Conservation (phyloP, 768 basidiomycete species). For the Boletus vinaceobasis region DNA sequence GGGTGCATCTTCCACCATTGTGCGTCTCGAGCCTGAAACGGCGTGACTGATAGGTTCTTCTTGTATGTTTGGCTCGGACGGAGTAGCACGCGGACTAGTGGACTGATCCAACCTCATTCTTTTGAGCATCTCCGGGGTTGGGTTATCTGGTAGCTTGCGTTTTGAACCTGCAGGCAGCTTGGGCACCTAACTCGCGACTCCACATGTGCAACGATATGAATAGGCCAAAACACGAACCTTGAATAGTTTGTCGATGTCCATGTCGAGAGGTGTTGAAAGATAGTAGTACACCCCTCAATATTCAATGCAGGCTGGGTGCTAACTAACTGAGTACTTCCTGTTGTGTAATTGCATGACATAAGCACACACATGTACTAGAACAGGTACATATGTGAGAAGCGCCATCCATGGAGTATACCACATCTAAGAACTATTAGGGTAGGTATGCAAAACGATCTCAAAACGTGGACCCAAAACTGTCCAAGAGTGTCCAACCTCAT, state of each 20-base stretch:
- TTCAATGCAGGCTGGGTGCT: no score
- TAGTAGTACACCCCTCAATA: background rate
- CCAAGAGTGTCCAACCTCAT: conserved; percentile 4
- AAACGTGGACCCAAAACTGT: background rate
- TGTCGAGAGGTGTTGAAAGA: conserved; percentile 12
- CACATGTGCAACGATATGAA: background rate
- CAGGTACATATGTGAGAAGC: no score
- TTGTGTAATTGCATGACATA: conserved; percentile 10
- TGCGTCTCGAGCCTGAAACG: conserved; percentile 35
- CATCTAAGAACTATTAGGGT: conserved; percentile 1
- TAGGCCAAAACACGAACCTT: conserved; percentile 32
- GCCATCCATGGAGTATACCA: no score
- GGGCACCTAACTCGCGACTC: conserved; percentile 46
- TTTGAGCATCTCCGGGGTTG: conserved; percentile 79
- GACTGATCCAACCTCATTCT: conserved; percentile 60
- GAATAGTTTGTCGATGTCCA: conserved; percentile 52
- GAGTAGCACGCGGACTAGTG: background rate
- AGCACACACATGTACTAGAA: background rate
- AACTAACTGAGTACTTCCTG: no score
- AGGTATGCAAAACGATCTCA: background rate
- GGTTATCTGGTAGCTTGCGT: conserved; percentile 72
- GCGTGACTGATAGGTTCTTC: conserved; percentile 6
- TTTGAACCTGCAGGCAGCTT: conserved; percentile 66
- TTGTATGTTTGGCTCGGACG: conserved; percentile 7
- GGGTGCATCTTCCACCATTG: conserved; percentile 57